phyloP scores from a whole-genome alignment of 805 yeast genomes.

The Lachancea waltii region DNA sequence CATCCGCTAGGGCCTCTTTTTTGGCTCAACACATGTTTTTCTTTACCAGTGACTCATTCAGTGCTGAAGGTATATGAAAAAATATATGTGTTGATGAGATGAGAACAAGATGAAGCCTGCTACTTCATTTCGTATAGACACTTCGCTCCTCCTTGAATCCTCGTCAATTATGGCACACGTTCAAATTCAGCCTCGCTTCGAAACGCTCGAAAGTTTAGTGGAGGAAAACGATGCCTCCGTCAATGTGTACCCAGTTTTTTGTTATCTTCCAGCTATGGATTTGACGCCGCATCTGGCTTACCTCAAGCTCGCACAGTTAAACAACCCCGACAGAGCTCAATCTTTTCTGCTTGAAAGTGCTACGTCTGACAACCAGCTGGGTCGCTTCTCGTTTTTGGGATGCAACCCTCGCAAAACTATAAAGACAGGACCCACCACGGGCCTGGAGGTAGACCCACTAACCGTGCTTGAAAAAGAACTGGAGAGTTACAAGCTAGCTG shows the following conservation, averaged over 20 bases:
- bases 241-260: slow-evolving; percentile 77
- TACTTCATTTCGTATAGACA: too few species aligned
- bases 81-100: too few species aligned
- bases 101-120: too few species aligned
- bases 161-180: slow-evolving; percentile 9
- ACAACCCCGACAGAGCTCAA: slow-evolving; percentile 50
- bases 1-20: too few species aligned
- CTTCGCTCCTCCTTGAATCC: too few species aligned
- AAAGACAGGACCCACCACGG: slow-evolving; percentile 56
- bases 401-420: slow-evolving; percentile 75
- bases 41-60: too few species aligned
- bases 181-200: slow-evolving; percentile 46
- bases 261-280: slow-evolving; percentile 66
- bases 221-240: slow-evolving; percentile 38
- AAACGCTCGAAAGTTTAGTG: slow-evolving; percentile 38
- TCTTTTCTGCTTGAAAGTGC: slow-evolving; percentile 89
- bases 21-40: too few species aligned
- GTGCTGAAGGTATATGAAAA: too few species aligned
- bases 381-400: slow-evolving; percentile 89
- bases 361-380: slow-evolving; percentile 79
- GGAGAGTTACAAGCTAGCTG: slow-evolving; percentile 56
- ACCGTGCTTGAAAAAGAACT: slow-evolving; percentile 68
- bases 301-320: slow-evolving; percentile 60
- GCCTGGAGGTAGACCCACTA: slow-evolving; percentile 70
- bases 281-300: slow-evolving; percentile 89